These are phyloP conservation scores for Phaeophleospora eucalypticola DNA, from an alignment of 2,329 filamentous ascomycete species.

Conservation along the genomic window DNA sequence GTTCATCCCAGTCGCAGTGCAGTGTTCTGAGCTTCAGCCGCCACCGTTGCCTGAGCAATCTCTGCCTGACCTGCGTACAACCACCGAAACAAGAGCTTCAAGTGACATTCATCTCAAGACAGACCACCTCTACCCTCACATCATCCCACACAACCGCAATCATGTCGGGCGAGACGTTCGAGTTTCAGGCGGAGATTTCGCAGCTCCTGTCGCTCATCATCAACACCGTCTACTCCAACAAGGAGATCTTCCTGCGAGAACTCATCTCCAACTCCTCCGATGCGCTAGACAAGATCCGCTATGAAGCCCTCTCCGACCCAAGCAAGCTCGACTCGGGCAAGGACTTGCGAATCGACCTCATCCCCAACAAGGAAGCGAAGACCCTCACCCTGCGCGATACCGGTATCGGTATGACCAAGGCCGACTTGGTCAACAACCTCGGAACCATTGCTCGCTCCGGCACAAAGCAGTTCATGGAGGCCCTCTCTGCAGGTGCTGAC, in stretches of 20 bases:
- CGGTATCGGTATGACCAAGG: slow-evolving; percentile 99
- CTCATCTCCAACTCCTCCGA: slow-evolving; percentile 97
- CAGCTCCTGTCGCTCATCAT: slow-evolving; percentile 99
- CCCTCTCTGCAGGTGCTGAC: slow-evolving; percentile 93
- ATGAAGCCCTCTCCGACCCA: slow-evolving; percentile 95
- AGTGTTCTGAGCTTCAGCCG: slow-evolving; percentile 4
- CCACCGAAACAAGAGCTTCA: background rate
- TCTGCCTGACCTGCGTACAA: slow-evolving; percentile 2
- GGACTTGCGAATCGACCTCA: slow-evolving; percentile 98
- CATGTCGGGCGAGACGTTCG: slow-evolving; percentile 92
- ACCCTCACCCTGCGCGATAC: slow-evolving; percentile 95
- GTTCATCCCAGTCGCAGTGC: slow-evolving; percentile 4
- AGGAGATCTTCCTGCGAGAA: slow-evolving; percentile 99
- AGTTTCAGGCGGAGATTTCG: slow-evolving; percentile 99
- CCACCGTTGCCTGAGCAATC: slow-evolving; percentile 15
- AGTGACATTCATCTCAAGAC: slow-evolving; percentile 4
- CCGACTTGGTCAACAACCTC: slow-evolving; percentile 99
- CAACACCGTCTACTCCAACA: slow-evolving; percentile 99
- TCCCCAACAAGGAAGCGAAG: slow-evolving; percentile 95
- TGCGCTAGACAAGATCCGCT: slow-evolving; percentile 99
- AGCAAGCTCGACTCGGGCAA: slow-evolving; percentile 96
- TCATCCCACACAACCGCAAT: slow-evolving; percentile 37
- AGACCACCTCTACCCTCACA: slow-evolving; percentile 1
- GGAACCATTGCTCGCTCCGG: slow-evolving; percentile 98
- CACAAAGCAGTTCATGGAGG: slow-evolving; percentile 99